Evolutionary conservation across 139 green algal species (phyloP).

Genomic region (Picochlorum sp.): DNA sequence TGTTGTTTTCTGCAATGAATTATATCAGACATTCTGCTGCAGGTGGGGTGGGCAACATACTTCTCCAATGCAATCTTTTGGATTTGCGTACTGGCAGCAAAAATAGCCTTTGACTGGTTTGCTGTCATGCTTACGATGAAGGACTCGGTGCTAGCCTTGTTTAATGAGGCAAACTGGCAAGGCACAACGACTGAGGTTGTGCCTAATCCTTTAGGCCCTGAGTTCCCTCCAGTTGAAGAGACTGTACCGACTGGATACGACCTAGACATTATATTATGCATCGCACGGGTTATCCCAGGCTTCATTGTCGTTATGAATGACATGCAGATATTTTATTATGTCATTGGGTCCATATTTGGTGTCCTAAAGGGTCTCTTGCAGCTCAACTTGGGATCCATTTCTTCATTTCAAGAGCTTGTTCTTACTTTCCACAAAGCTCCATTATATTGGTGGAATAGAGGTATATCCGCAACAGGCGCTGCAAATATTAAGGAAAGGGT

Average conservation of each 20-base stretch:
- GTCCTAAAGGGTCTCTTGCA: constrained; percentile 29
- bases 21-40: neutral
- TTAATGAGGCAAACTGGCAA: constrained; percentile 19
- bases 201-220: neutral
- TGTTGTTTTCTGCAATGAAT: neutral
- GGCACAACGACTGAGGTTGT: neutral
- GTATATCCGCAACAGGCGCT: constrained; percentile 4
- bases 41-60: constrained; percentile 24
- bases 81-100: constrained; percentile 34
- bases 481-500: constrained; percentile 1
- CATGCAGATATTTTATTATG: constrained; percentile 28
- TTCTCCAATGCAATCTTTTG: constrained; percentile 44
- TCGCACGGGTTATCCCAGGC: constrained; percentile 16
- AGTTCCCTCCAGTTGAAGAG: neutral
- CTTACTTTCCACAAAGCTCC: constrained; percentile 32
- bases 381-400: constrained; percentile 28
- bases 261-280: constrained; percentile 21
- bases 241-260: neutral
- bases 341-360: constrained; percentile 21
- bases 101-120: constrained; percentile 54
- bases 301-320: constrained; percentile 30
- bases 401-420: constrained; percentile 33
- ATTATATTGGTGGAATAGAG: constrained; percentile 19
- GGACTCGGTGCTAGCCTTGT: constrained; percentile 15
- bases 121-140: constrained; percentile 29